A percentile compares a stretch with the other conserved stretches of the same genome.
Evolutionary conservation across 176 grass and related monocot species (phyloP).

Genomic region (Phyllostachys edulis): DNA sequence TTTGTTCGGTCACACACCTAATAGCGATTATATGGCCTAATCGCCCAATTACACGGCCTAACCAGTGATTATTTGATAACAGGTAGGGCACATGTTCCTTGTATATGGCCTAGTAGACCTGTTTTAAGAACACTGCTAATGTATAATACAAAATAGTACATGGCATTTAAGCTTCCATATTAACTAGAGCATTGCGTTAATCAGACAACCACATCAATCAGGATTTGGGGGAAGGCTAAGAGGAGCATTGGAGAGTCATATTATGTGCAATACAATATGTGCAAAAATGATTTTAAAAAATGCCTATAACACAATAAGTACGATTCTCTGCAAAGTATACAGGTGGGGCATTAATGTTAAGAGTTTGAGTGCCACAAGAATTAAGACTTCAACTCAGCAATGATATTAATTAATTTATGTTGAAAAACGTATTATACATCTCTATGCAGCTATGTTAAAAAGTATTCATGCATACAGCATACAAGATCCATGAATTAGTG

Average conservation of each 20-base stretch:
- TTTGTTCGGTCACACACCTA: too few species aligned
- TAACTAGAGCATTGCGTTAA: neutral
- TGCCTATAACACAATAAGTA: neutral
- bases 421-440: neutral
- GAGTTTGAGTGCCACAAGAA: neutral
- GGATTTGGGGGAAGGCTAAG: neutral
- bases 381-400: neutral
- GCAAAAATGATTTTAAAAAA: neutral
- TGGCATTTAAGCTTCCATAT: neutral
- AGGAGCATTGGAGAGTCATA: neutral
- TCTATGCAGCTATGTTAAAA: neutral
- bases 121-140: too few species aligned
- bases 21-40: too few species aligned
- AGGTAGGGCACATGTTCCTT: too few species aligned
- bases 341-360: neutral
- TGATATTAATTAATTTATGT: neutral
- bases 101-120: too few species aligned
- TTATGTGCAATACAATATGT: neutral
- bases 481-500: neutral
- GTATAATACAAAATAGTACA: neutral
- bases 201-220: neutral
- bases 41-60: too few species aligned
- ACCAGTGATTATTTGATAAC: too few species aligned
- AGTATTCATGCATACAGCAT: neutral
- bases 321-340: neutral